phyloP scores from a whole-genome alignment of 2,329 filamentous ascomycete genomes.

The Aspergillus aculeatus region DNA sequence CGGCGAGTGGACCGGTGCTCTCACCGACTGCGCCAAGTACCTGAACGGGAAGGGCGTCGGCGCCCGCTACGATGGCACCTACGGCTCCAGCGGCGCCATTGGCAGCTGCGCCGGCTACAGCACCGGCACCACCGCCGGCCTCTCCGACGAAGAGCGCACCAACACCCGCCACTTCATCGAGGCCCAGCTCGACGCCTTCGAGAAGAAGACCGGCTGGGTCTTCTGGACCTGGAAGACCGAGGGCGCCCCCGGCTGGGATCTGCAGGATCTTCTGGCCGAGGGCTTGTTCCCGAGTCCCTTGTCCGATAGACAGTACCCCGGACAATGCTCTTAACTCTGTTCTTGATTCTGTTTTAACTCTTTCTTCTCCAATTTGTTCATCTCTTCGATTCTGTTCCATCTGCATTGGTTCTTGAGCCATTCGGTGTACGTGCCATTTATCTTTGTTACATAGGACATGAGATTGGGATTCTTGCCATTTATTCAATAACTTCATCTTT shows the following conservation, averaged over 20 bases:
- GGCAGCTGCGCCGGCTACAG: conserved; percentile 56
- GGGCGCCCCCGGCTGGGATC: conserved; percentile 50
- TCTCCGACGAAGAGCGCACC: conserved; percentile 37
- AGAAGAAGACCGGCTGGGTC: conserved; percentile 45
- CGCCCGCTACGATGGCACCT: conserved; percentile 58
- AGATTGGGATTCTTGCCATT: neutral
- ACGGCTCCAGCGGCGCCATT: conserved; percentile 46
- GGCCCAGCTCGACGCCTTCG: conserved; percentile 47
- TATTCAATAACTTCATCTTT: too few relatives aligned
- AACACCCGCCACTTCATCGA: conserved; percentile 47
- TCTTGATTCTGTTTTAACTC: neutral
- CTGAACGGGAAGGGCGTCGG: conserved; percentile 59
- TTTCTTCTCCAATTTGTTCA: neutral
- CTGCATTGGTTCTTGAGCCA: neutral
- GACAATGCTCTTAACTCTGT: conserved; percentile 26
- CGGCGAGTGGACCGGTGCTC: conserved; percentile 67
- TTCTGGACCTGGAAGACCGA: conserved; percentile 55
- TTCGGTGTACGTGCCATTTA: neutral
- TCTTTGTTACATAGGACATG: neutral
- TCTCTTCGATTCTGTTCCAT: neutral
- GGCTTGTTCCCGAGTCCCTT: conserved; percentile 51
- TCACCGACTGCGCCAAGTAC: conserved; percentile 59
- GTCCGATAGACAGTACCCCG: conserved; percentile 32
- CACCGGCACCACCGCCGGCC: conserved; percentile 44
- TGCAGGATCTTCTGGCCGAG: conserved; percentile 43